Evolutionary conservation across 495 filamentous ascomycete species (phyloP), one percentile per base, ranked within the genome.

Genomic region (Sporormia fimetaria): DNA sequence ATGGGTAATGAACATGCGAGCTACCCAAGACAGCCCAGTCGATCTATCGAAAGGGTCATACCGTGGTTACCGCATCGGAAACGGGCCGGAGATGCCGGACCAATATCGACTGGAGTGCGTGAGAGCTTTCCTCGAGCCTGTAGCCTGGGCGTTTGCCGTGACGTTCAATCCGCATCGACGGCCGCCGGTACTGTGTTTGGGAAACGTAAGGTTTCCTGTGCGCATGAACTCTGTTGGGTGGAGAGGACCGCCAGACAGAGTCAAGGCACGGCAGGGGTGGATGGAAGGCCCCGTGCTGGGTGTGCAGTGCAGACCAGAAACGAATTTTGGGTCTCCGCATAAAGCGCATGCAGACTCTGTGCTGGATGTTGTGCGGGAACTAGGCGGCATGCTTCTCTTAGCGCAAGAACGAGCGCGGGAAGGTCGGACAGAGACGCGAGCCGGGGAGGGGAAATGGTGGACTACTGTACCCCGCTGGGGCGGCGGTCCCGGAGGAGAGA

Each of bases 391-490:
- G 49, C 67, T 94, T 6, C 65, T 86, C 25, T 70, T 84, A 6
- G 87, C 84, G 0, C 86, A 94, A 62, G 83, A 92, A 56, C 75
- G 87, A 21, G 73, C 76, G 9, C 71, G 86, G 21, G 73, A 90
- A 56, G 80, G 80, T 4, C 69, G 64, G 34, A 43, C 52, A 5
- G 83, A 92, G 56, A 52, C 27, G 27, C 67, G 64, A 17, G 70
- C 83, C 5, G 83, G 83, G 2, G 76, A 85, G 39, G 78, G 74
- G 3, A 70, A 78, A 44, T 94, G 87, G 85, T 94, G 84, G 83
- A 74, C 78, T 2, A 74, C 63, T 17, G 66, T 60, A 40, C 76
- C 73, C 21, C 71, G 87, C 15, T 93, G 85, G 74, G 86, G 87
- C 32, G 64, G 63, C n/a, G 63, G 63, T 2, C 50, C 52, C n/a